Conservation (phyloP, 176 grass and related monocot genomes). For the Musa acuminata region DNA sequence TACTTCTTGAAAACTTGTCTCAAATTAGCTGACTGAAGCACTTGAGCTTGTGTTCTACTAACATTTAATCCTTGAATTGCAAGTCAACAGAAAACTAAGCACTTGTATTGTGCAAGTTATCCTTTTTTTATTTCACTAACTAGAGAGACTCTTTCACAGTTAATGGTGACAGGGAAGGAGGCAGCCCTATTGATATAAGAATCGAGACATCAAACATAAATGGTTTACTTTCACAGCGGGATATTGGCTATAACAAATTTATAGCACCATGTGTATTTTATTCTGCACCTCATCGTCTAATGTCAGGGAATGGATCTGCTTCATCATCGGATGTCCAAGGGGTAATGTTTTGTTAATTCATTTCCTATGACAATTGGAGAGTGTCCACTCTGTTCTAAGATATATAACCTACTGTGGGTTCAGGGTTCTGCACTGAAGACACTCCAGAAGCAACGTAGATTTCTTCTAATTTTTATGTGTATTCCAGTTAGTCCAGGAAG, state of each 20-base stretch:
- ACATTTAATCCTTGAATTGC: too few relatives aligned
- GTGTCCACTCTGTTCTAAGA: background rate
- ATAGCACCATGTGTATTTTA: slow-evolving; percentile 43
- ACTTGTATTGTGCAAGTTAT: background rate
- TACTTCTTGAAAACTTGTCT: slow-evolving; percentile 13
- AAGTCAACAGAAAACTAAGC: background rate
- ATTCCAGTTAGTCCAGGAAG: slow-evolving; percentile 58
- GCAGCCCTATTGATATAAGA: slow-evolving; percentile 47
- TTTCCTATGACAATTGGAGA: background rate
- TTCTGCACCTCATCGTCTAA: background rate
- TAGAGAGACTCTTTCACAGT: slow-evolving; percentile 38
- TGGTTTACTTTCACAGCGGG: slow-evolving; percentile 37
- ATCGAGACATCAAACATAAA: slow-evolving; percentile 33
- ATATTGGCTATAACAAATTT: slow-evolving; percentile 36
- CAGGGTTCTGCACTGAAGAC: slow-evolving; percentile 22
- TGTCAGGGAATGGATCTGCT: background rate
- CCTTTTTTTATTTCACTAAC: slow-evolving; percentile 4
- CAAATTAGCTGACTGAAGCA: background rate
- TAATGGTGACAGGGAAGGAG: slow-evolving; percentile 63
- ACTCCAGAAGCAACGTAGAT: slow-evolving; percentile 16
- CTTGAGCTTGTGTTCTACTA: background rate
- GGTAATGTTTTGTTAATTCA: background rate
- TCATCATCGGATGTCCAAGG: background rate
- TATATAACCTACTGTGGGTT: background rate
- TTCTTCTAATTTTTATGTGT: slow-evolving; percentile 60